Evolutionary conservation across 1,284 basidiomycete genomes (phyloP).

Genomic region (Serendipita sp.): DNA sequence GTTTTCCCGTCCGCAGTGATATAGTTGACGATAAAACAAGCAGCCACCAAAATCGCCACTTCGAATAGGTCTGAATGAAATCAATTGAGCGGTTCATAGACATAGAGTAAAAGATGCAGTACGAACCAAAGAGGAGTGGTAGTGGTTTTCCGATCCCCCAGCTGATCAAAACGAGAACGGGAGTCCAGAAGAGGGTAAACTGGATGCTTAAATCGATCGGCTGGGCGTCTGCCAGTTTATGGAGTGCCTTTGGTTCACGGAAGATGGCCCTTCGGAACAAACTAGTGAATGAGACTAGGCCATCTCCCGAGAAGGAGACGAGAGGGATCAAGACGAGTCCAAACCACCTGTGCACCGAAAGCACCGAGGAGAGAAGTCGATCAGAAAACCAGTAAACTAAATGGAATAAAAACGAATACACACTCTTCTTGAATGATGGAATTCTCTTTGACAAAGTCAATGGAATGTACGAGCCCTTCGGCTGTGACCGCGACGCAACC

Average conservation of each 20-base stretch:
- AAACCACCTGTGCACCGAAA: slow-evolving; percentile 37
- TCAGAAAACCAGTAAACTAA: neutral
- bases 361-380: neutral
- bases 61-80: slow-evolving; percentile 34
- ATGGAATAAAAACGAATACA: neutral
- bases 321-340: slow-evolving; percentile 53
- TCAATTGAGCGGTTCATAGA: neutral
- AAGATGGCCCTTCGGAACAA: slow-evolving; percentile 27
- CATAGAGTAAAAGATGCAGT: neutral
- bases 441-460: slow-evolving; percentile 35
- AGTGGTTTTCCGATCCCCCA: slow-evolving; percentile 45
- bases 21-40: slow-evolving; percentile 58
- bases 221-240: slow-evolving; percentile 38
- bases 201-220: slow-evolving; percentile 55
- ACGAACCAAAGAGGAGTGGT: slow-evolving; percentile 39
- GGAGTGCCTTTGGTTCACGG: slow-evolving; percentile 23
- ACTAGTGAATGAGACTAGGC: slow-evolving; percentile 37
- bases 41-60: slow-evolving; percentile 40
- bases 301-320: slow-evolving; percentile 56
- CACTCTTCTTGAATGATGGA: slow-evolving; percentile 18
- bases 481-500: slow-evolving; percentile 49
- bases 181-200: slow-evolving; percentile 54
- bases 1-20: slow-evolving; percentile 56
- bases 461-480: slow-evolving; percentile 53
- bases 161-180: slow-evolving; percentile 40